phyloP scores from a whole-genome alignment of 164 flowering plant genomes.

The Vitis amurensis region DNA sequence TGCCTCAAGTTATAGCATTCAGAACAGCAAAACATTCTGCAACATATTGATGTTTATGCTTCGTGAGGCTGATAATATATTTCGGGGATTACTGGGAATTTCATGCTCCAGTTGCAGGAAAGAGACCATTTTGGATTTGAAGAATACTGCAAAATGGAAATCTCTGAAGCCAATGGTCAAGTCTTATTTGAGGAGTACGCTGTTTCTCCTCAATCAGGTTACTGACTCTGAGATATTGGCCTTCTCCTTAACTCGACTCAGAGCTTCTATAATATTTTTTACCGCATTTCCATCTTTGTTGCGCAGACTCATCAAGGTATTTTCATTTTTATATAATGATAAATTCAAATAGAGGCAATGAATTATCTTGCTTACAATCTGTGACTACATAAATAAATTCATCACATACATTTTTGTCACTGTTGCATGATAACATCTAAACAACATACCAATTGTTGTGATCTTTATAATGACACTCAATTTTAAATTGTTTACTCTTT shows the following conservation, averaged over 20 bases:
- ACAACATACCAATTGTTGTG: too few relatives aligned
- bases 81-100: conserved; percentile 55
- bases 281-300: conserved; percentile 67
- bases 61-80: conserved; percentile 59
- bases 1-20: conserved; percentile 24
- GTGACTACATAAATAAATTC: too few relatives aligned
- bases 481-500: too few relatives aligned
- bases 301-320: conserved; percentile 72
- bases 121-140: conserved; percentile 51
- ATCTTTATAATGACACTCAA: too few relatives aligned
- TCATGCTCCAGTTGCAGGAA: conserved; percentile 47
- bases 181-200: conserved; percentile 79
- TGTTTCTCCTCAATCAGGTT: conserved; percentile 66
- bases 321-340: not conserved
- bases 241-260: conserved; percentile 54
- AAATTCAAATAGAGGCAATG: not conserved
- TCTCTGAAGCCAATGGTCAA: conserved; percentile 63
- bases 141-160: conserved; percentile 64
- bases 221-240: conserved; percentile 65
- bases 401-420: too few relatives aligned
- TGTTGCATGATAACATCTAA: too few relatives aligned
- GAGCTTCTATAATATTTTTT: conserved; percentile 66
- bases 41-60: conserved; percentile 63
- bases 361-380: too few relatives aligned
- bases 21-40: conserved; percentile 45